phyloP scores from a whole-genome alignment of 2,329 filamentous ascomycete genomes.

The Paecilomyces sp. region DNA sequence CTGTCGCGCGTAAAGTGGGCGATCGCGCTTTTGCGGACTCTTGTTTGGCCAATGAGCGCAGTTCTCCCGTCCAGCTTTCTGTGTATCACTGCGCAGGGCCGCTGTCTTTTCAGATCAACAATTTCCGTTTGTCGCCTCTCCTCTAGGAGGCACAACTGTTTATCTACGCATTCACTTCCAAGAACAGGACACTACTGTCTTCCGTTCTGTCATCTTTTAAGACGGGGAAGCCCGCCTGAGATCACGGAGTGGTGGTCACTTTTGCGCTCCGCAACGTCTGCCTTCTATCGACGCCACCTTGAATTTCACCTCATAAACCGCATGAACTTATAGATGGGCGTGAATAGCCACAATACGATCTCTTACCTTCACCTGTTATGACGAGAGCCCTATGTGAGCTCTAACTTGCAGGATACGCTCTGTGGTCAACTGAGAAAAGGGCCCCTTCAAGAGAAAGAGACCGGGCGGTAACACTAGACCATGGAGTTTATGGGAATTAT shows the following conservation, averaged over 20 bases:
- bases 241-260: neutral
- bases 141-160: neutral
- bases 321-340: neutral
- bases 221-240: neutral
- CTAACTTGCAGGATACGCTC: neutral
- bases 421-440: neutral
- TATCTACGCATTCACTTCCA: neutral
- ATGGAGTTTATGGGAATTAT: constrained; percentile 38
- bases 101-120: neutral
- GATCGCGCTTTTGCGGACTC: neutral
- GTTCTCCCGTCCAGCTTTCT: neutral
- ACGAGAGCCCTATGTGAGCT: neutral
- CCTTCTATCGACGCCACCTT: neutral
- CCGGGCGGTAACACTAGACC: neutral
- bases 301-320: neutral
- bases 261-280: neutral
- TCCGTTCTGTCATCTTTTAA: neutral
- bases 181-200: neutral
- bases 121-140: neutral
- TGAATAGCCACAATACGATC: neutral
- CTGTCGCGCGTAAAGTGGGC: neutral
- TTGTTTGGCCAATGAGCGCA: neutral
- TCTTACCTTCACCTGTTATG: neutral
- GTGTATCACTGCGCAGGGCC: neutral
- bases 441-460: neutral